Conservation (phyloP, 352 stramenopile genomes). For the Pythium sp. region DNA sequence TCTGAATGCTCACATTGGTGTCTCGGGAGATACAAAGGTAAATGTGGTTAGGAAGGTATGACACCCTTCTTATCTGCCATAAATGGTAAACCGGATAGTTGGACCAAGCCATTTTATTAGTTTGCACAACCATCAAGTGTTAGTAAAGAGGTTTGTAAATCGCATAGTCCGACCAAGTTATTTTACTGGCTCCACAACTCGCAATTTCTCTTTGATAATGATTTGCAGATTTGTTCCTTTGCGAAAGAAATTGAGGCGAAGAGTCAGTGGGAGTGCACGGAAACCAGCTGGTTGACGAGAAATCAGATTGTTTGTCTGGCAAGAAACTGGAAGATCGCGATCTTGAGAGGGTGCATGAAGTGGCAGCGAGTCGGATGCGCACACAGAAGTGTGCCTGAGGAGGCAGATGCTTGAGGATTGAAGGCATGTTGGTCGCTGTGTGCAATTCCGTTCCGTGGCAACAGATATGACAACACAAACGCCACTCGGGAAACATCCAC, state of each 20-base stretch:
- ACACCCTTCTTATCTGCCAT: not conserved
- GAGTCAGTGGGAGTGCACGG: not conserved
- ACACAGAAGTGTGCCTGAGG: too few species aligned
- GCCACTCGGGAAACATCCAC: not conserved
- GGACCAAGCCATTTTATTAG: not conserved
- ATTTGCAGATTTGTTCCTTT: not conserved
- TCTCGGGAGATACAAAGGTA: not conserved
- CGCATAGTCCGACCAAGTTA: not conserved
- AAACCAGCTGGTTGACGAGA: conserved; percentile 4
- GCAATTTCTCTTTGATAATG: not conserved
- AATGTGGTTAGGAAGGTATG: not conserved
- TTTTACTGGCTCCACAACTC: not conserved
- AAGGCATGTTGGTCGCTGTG: not conserved
- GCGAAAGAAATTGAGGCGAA: conserved; percentile 4
- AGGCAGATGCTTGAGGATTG: not conserved
- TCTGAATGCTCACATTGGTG: too few species aligned
- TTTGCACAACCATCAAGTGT: not conserved
- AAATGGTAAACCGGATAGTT: not conserved
- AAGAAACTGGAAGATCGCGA: not conserved
- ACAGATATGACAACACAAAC: not conserved
- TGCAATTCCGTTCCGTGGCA: not conserved
- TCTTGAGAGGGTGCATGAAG: not conserved
- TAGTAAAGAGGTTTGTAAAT: not conserved
- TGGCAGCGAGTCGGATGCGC: not conserved
- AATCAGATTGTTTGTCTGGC: not conserved